phyloP scores from a whole-genome alignment of 2,329 filamentous ascomycete species.

The Penicillium sp. region DNA sequence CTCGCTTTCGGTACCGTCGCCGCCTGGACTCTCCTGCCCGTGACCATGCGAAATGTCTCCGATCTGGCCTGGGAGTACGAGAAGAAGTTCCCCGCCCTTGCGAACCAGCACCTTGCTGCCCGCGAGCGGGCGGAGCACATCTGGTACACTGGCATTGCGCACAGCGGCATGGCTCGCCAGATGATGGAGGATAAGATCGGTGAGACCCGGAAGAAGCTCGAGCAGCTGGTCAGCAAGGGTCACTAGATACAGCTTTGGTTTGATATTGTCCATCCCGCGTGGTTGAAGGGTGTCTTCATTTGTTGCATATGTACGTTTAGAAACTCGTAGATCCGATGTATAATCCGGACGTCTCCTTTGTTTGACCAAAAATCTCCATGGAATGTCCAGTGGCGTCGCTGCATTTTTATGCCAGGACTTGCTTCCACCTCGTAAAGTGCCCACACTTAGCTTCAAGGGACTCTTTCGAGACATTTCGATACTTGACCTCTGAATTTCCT shows the following conservation, averaged over 20 bases:
- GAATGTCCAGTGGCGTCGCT: constrained; percentile 2
- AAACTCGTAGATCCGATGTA: constrained; percentile 27
- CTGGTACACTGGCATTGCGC: constrained; percentile 67
- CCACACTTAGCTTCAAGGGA: too few relatives aligned
- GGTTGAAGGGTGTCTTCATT: constrained; percentile 12
- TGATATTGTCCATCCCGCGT: constrained; percentile 11
- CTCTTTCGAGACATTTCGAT: not conserved
- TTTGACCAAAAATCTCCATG: constrained; percentile 9
- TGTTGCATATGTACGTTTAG: constrained; percentile 29
- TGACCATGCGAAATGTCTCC: constrained; percentile 84
- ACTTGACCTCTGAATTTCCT: not conserved
- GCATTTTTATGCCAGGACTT: not conserved
- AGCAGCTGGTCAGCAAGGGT: constrained; percentile 88
- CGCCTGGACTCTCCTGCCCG: constrained; percentile 76
- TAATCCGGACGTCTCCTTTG: constrained; percentile 23
- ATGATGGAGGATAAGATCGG: constrained; percentile 78
- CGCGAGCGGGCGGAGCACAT: constrained; percentile 65
- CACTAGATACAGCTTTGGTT: constrained; percentile 50
- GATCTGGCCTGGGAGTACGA: constrained; percentile 90
- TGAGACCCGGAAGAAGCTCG: constrained; percentile 67
- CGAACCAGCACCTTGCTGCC: constrained; percentile 70
- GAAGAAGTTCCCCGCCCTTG: constrained; percentile 75
- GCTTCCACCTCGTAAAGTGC: not conserved
- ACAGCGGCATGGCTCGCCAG: constrained; percentile 63
- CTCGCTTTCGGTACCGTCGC: constrained; percentile 74